Base-by-base conservation (phyloP, 1,284 basidiomycete species). In the Ceratobasidium sp. region DNA sequence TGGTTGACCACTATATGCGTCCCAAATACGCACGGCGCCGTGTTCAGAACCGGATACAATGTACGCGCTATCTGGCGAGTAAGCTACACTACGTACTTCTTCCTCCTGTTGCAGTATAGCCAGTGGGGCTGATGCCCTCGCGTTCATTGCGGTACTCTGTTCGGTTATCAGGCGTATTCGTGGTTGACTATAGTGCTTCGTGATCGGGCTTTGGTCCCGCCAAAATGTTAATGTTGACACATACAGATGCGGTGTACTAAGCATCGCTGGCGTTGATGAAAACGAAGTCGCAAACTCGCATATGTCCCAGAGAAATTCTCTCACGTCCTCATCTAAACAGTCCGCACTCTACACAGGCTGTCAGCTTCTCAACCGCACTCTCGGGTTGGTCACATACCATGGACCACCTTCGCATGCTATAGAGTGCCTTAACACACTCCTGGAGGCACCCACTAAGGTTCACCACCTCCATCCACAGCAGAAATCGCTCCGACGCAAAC, bases 391-490 rank as follows among this genome's bases (percentile, higher is more conserved):
- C 1, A n/a, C 68, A 40, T 70, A 70, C 68, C 68, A 7, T 23
- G 1, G 33, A 39, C 68, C 68, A 70, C n/a, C 26, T 28, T 20
- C 18, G 18, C 15, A 12, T 20, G 1, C 42, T 2, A 15, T 9
- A 23, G 3, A 56, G 33, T 1, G 33, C 20, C 49, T 6, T 55
- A 1, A 6, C 39, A 3, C 51, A 33, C 4, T 42, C 39, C 3
- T 2, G 0, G 1, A 66, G 10, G 18, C 5, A 33, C n/a, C 39
- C 20, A 7, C 39, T 70, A 2, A 70, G 68, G n/a, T 70, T 70
- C 68, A 56, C 23, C 7, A 70, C 28, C 39, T 70, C 68, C 28
- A 70, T 56, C 53, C 68, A 70, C 2, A 70, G 28, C 0, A 70
- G 18, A 1, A 70, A 23, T 1, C 53, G 68, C 6, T 3, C 1